phyloP scores from a whole-genome alignment of 179 eudicot species.

The Spinacia oleracea region DNA sequence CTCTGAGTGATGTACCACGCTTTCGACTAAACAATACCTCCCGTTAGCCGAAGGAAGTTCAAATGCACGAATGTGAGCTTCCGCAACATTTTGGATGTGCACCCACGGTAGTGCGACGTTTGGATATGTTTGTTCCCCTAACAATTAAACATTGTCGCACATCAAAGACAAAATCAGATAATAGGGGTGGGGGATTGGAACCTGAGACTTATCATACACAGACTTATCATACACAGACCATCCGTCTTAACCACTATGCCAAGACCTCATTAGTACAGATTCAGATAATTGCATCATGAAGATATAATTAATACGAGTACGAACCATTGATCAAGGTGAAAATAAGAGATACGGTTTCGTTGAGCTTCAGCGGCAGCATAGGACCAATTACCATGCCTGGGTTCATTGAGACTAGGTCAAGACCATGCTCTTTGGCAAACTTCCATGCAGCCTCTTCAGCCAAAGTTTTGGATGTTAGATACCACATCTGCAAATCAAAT shows the following conservation, averaged over 20 bases:
- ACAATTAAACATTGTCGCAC: background rate
- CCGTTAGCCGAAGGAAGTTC: slow-evolving; percentile 46
- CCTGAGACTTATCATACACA: no score
- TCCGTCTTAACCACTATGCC: no score
- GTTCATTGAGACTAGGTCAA: slow-evolving; percentile 44
- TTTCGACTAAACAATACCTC: slow-evolving; percentile 23
- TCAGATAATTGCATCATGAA: background rate
- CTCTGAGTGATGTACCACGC: slow-evolving; percentile 29
- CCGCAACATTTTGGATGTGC: slow-evolving; percentile 47
- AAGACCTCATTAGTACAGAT: no score
- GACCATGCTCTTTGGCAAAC: slow-evolving; percentile 35
- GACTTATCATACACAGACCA: no score
- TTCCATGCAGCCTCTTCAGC: slow-evolving; percentile 53
- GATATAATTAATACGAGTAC: background rate
- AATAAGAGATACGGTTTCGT: slow-evolving; percentile 26
- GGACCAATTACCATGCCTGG: slow-evolving; percentile 47
- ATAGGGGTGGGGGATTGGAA: no score
- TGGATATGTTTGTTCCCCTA: slow-evolving; percentile 28
- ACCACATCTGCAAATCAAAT: slow-evolving; percentile 36
- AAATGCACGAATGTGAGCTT: slow-evolving; percentile 46
- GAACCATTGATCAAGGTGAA: slow-evolving; percentile 41
- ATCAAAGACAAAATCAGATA: background rate
- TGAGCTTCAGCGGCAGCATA: slow-evolving; percentile 39
- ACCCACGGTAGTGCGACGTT: slow-evolving; percentile 33
- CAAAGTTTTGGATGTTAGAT: slow-evolving; percentile 41